Conservation (phyloP, 768 basidiomycete genomes). For the Lentinula raphanica region DNA sequence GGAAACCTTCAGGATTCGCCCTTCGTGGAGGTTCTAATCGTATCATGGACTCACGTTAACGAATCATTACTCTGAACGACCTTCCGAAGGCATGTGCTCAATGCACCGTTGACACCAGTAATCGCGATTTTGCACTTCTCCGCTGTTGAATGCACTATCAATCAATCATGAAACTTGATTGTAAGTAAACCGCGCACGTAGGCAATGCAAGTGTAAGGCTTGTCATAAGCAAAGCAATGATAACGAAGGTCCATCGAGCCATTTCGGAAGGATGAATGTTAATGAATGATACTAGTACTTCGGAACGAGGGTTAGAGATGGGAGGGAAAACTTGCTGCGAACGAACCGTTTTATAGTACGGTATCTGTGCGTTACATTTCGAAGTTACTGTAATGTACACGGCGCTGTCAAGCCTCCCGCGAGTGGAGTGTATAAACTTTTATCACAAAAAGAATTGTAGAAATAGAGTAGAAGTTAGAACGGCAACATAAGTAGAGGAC, state of each 20-base stretch:
- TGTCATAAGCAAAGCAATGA: neutral
- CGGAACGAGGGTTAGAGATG: neutral
- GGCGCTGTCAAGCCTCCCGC: neutral
- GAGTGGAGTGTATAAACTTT: no score
- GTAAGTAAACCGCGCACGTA: neutral
- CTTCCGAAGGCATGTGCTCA: neutral
- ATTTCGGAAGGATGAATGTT: neutral
- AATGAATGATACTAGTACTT: neutral
- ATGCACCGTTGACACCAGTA: neutral
- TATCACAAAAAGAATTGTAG: no score
- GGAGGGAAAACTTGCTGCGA: neutral
- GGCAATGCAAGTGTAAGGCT: neutral
- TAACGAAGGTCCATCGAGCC: neutral
- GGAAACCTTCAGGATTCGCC: no score
- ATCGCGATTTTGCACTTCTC: neutral
- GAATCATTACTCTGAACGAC: neutral
- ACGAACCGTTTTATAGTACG: neutral
- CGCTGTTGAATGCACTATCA: neutral
- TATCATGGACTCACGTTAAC: neutral
- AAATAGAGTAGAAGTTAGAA: neutral
- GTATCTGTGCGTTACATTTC: no score
- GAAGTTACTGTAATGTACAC: no score
- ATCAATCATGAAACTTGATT: no score
- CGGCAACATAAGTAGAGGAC: neutral
- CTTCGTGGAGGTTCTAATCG: no score